A percentile compares a stretch with the other conserved stretches of the same genome.
Evolutionary conservation across 495 filamentous ascomycete species (phyloP).

Genomic region (Xylaria flabelliformis): DNA sequence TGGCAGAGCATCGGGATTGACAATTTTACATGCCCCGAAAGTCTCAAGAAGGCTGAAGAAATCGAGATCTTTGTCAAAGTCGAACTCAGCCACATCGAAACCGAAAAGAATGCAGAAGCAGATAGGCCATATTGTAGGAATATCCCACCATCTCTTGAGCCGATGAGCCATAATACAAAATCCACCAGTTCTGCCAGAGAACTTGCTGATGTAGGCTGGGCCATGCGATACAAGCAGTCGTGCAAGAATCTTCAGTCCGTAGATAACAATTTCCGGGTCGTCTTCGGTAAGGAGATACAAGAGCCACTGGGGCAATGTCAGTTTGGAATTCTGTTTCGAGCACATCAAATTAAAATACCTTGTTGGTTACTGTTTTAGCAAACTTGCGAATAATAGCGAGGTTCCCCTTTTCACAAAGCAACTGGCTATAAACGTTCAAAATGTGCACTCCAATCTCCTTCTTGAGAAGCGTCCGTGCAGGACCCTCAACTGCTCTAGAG

Average conservation of each 20-base stretch:
- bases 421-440: conserved; percentile 79
- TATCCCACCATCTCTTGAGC: conserved; percentile 87
- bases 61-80: conserved; percentile 76
- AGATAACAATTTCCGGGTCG: conserved; percentile 79
- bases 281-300: conserved; percentile 90
- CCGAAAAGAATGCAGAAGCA: conserved; percentile 91
- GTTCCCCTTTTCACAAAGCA: conserved; percentile 78
- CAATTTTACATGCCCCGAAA: conserved; percentile 70
- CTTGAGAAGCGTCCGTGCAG: conserved; percentile 48
- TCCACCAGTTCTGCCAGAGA: conserved; percentile 82
- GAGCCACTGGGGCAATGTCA: conserved; percentile 76
- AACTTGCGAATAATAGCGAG: conserved; percentile 79
- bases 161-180: conserved; percentile 82
- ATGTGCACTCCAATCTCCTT: conserved; percentile 75
- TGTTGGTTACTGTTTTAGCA: conserved; percentile 93
- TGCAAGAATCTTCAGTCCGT: conserved; percentile 83
- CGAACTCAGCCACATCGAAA: conserved; percentile 74
- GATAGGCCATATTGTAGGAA: conserved; percentile 83
- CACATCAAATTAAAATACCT: conserved; percentile 63
- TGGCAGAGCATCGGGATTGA: conserved; percentile 78
- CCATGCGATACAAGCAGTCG: conserved; percentile 86
- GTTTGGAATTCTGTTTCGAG: conserved; percentile 38
- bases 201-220: conserved; percentile 78
- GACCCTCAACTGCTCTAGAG: conserved; percentile 26
- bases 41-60: conserved; percentile 72